Evolutionary conservation across 148 eudicot genomes (phyloP), one percentile per base, ranked within the genome.

Genomic region (Suaeda aralocaspica): DNA sequence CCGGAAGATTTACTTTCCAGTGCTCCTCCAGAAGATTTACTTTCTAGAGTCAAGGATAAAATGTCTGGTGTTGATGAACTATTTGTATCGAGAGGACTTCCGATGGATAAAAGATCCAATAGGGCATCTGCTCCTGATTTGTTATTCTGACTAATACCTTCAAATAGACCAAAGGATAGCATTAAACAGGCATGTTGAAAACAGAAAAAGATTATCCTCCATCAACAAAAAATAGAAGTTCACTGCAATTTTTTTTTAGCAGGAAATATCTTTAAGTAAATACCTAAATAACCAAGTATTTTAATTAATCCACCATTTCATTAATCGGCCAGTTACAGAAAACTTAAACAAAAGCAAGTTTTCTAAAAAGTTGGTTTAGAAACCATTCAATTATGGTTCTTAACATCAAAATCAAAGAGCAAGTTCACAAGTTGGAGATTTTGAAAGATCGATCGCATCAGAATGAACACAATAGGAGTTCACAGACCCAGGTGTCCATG

Each of bases 71-170:
- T 69, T 24, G 84, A 73, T 60, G 85, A 76, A 77, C 66, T 80
- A 77, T 80, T 83, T 65, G 86, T 81, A 66, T 85, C 83, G 39
- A 92, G 85, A 29, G 90, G 75, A 46, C 83, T 77, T 71, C 96
- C 98, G 74, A 93, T 87, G 61, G 98, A 90, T 74, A 93, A 81
- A 61, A 93, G 95, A 79, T 93, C 98, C 82, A 93, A 67, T 31
- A 93, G 73, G 52, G 79, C 95, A 78, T 93, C 96, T 9, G 92
- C 82, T 72, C 92, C 92, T 59, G 85, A 79, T 74, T 77, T 86
- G 70, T 83, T 86, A 81, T 81, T 76, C 76, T 86, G 92, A 78
- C 75, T 82, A 51, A 84, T 70, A 81, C 92, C 96, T 90, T 62
- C 67, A 87, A 71, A 52, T 50, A 48, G 62, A 83, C 65, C 58